Evolutionary conservation across 371 early-diverging fungal species (phyloP).

Genomic region (Rhizopus microsporus): DNA sequence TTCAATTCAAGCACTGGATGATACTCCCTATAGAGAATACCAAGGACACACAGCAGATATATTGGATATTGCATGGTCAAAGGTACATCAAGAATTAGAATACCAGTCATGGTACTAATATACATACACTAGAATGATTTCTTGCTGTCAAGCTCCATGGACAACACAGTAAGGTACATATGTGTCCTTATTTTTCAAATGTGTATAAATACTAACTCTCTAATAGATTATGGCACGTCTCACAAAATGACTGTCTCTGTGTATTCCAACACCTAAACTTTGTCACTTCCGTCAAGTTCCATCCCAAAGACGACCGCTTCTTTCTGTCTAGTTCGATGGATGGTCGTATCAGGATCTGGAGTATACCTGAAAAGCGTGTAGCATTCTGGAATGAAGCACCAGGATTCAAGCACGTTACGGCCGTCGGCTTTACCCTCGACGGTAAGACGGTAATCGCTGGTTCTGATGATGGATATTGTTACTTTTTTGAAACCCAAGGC

Average conservation of each 20-base stretch:
- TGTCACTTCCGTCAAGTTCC: constrained; percentile 81
- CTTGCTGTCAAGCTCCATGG: constrained; percentile 81
- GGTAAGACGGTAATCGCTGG: constrained; percentile 77
- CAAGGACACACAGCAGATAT: constrained; percentile 73
- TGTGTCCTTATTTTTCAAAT: neutral
- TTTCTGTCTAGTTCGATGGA: constrained; percentile 82
- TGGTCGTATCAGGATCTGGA: constrained; percentile 80
- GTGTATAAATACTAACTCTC: neutral
- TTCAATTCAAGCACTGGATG: constrained; percentile 57
- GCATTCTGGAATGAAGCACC: constrained; percentile 75
- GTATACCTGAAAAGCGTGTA: constrained; percentile 76
- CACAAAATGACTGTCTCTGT: constrained; percentile 71
- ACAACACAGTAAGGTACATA: constrained; percentile 69
- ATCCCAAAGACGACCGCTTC: constrained; percentile 82
- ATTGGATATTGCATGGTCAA: constrained; percentile 83
- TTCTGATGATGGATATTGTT: constrained; percentile 73
- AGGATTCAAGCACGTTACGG: constrained; percentile 70
- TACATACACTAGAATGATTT: constrained; percentile 59
- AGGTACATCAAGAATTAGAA: constrained; percentile 26
- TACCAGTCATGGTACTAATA: too few species aligned
- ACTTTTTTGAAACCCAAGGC: constrained; percentile 79
- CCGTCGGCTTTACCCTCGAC: constrained; percentile 72
- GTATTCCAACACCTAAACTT: constrained; percentile 76
- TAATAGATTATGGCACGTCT: constrained; percentile 79
- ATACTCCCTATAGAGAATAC: constrained; percentile 66